Base-by-base conservation (phyloP, 73 alveolate species). In the Diophrys appendiculata region DNA sequence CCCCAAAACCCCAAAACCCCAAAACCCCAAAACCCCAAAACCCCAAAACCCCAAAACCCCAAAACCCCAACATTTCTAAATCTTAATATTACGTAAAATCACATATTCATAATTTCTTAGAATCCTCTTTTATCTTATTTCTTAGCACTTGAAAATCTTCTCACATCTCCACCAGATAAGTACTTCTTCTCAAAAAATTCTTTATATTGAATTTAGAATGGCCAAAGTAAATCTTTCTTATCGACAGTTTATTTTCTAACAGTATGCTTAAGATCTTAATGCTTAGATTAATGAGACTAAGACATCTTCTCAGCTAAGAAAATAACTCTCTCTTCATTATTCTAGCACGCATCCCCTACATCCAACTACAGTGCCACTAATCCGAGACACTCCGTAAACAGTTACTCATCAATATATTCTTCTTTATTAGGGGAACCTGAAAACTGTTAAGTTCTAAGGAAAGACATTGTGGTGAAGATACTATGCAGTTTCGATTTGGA, bases 251-350 rank as follows among this genome's bases (percentile, higher is more conserved):
- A 11, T 18, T 43, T 5, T 5, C 60, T 5, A 43, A 43, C 60
- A 43, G 60, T 43, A 43, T 43, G n/a, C 60, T 43, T 43, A 11
- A 43, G 18, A 43, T 43, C 60, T 43, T 18, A 11, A 43, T 43
- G 60, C 5, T 5, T 43, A 18, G n/a, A 11, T 43, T 43, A 43
- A 18, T 43, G 60, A 43, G 60, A 43, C 5, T 43, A 18, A 43
- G 60, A 43, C 60, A 43, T 43, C 18, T 43, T 43, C 60, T 43
- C 60, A 43, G 60, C 60, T 43, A 43, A 43, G 60, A 43, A 43
- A 11, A 43, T 43, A 18, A 43, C 18, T 43, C 60, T 43, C 60
- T 43, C 60, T 43, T 43, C 60, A 43, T 43, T 18, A 43, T 5
- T 43, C 18, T 43, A 5, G 18, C 60, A 43, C 5, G 60, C 60